Evolutionary conservation across 2,329 filamentous ascomycete genomes (phyloP), one percentile per base, ranked within the genome.

Genomic region (Fusarium sp.): DNA sequence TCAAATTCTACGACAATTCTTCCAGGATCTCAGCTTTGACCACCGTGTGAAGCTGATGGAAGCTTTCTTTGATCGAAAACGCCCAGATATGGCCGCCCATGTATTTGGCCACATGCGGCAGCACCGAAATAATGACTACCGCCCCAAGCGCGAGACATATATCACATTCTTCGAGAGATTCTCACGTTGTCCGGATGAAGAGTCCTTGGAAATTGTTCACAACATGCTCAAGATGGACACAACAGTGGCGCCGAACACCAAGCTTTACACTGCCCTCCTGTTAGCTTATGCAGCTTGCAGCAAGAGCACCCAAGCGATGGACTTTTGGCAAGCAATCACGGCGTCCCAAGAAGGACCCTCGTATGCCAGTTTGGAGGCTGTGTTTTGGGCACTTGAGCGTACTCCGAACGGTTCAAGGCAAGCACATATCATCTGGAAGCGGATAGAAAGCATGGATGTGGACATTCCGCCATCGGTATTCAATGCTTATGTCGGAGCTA

Each of bases 71-170:
- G 80, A 84, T 9, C 89, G 93, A 38, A 85, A 87, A 26, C 88
- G 94, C 12, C 85, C 92, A 14, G 94, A 98, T 73, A 94, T 97
- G 86, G 94, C 92, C 4, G 89, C 88, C 45, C 85, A 94, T 64
- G 89, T 97, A 32, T 97, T 99, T 78, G 92, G 92, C 15, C 93
- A 97, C 76, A 98, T 98, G 94, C 91, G 94, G n/a, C 86, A 91
- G 49, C 90, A 94, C 67, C 83, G 85, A 23, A 87, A 89, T 57
- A 80, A 81, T 4, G 79, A 82, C 2, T 86, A 88, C 21, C 87
- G 91, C 1, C 93, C 96, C 0, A 89, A 84, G 4, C 78, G 86
- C 11, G 89, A 92, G 43, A 91, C 91, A 7, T 99, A 99, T 75
- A 85, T 92, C 5, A 81, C 85, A 32, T 94, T 90, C 64, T 90